Evolutionary conservation across 2,329 filamentous ascomycete genomes (phyloP).

Genomic region (Ophiostoma novo-ulmi): DNA sequence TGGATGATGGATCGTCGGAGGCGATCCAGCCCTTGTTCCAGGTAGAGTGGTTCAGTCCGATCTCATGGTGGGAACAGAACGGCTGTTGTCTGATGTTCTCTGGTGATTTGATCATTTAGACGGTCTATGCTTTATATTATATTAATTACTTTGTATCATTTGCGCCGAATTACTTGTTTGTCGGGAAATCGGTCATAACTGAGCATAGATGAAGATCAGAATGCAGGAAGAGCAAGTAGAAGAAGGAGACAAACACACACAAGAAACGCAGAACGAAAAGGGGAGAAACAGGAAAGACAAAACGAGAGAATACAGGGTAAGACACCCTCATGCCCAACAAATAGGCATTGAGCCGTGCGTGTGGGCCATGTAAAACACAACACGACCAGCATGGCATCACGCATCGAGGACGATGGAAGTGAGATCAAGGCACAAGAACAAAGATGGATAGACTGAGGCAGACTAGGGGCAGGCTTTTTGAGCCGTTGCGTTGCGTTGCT

Average conservation of each 20-base stretch:
- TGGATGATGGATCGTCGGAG: background rate
- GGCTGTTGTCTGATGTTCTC: background rate
- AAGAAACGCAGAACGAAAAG: background rate
- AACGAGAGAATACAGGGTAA: background rate
- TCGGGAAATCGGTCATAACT: background rate
- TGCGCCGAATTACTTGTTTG: background rate
- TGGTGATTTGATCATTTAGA: background rate
- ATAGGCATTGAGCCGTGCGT: background rate
- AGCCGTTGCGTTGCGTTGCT: background rate
- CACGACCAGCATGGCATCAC: background rate
- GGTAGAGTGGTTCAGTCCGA: background rate
- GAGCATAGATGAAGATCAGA: background rate
- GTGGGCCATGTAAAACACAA: conserved; percentile 4
- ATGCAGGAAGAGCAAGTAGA: background rate
- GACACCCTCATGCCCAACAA: conserved; percentile 2
- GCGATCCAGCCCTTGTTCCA: conserved; percentile 9
- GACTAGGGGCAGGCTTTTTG: too few relatives aligned
- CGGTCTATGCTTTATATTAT: background rate
- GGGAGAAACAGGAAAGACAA: background rate
- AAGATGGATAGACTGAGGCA: too few relatives aligned
- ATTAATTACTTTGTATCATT: background rate
- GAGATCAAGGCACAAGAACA: background rate
- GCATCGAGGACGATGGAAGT: background rate
- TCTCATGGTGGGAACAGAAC: background rate
- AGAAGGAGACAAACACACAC: background rate